Base-by-base conservation (phyloP, 2,329 filamentous ascomycete species). In the Penicillium sp. region DNA sequence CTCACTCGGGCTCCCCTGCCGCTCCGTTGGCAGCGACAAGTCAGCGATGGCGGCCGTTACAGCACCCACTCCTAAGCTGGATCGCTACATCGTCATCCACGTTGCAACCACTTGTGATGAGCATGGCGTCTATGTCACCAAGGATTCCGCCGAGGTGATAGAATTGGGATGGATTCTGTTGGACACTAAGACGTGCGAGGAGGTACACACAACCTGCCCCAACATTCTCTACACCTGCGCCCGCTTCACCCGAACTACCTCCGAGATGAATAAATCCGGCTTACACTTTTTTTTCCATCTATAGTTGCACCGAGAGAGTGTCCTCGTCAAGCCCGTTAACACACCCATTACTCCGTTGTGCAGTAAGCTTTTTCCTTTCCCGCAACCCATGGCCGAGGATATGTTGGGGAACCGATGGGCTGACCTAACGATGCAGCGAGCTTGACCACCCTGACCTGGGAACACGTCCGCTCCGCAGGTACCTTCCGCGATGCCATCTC, bases 51-150 rank as follows among this genome's bases (percentile, higher is more conserved):
- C 78, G 60, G 71, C 75, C 72, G 70, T 76, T 64, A 75, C 74
- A 70, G 71, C 76, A 63, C 74, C 82, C 81, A 85, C 86, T 67
- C 83, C 88, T 68, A 89, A 89, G 79, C 86, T 96, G 78, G 95
- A 99, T 81, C 91, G 93, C 77, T 99, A 96, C 80, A 90, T 97
- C 66, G 91, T 99, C 72, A 96, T 98, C 76, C 95, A 99, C 78
- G 93, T 98, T 72, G 95, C 95, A 63, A 99, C 95, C 35, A 99
- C 95, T 67, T 99, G 95, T 80, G 95, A 99, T 77, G 95, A 99
- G 78, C 95, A 99, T 79, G 95, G 95, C 62, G 95, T 99, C 65
- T 99, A 99, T 78, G 95, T 99, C 58, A 99, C 95, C 59, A 98
- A 98, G 80, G 95, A 99, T 79, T 98, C 95, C 58, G 95, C 95